Evolutionary conservation across 2,329 filamentous ascomycete genomes (phyloP).

Genomic region (Raffaelea arxii): DNA sequence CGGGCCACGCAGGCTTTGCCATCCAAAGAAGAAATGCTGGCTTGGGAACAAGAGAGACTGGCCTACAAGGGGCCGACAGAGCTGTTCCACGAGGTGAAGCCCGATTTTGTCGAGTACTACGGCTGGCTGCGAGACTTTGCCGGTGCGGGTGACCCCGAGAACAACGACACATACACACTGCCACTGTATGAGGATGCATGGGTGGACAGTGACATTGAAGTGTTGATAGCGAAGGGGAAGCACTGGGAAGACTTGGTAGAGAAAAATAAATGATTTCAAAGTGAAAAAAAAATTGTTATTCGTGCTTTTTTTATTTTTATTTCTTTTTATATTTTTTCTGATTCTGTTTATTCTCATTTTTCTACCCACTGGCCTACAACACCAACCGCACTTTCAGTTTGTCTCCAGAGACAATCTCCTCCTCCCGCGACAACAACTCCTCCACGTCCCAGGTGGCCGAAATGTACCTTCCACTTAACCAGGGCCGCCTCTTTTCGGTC

Average conservation of each 20-base stretch:
- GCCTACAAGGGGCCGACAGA: conserved; percentile 10
- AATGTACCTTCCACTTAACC: conserved; percentile 15
- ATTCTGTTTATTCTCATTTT: no score
- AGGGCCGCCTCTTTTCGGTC: conserved; percentile 12
- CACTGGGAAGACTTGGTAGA: conserved; percentile 2
- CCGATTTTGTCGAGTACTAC: conserved; percentile 5
- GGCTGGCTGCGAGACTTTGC: conserved; percentile 4
- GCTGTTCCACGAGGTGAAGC: conserved; percentile 6
- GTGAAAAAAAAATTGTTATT: no score
- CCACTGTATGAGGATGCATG: conserved; percentile 2
- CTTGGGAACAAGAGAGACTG: conserved; percentile 49
- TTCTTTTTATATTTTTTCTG: no score
- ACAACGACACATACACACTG: conserved; percentile 3
- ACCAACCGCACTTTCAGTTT: conserved; percentile 14
- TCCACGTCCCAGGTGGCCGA: conserved; percentile 15
- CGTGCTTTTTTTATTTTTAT: no score
- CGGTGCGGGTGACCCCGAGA: background rate
- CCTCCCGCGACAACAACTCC: conserved; percentile 13
- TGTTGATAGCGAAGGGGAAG: conserved; percentile 3
- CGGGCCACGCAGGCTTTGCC: conserved; percentile 35
- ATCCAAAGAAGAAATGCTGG: conserved; percentile 33
- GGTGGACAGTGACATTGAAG: conserved; percentile 4
- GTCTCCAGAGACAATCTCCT: conserved; percentile 12
- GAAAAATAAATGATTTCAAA: no score
- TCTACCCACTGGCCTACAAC: conserved; percentile 4